Evolutionary conservation across 2,329 filamentous ascomycete genomes (phyloP).

Genomic region (Shiraia sp.): DNA sequence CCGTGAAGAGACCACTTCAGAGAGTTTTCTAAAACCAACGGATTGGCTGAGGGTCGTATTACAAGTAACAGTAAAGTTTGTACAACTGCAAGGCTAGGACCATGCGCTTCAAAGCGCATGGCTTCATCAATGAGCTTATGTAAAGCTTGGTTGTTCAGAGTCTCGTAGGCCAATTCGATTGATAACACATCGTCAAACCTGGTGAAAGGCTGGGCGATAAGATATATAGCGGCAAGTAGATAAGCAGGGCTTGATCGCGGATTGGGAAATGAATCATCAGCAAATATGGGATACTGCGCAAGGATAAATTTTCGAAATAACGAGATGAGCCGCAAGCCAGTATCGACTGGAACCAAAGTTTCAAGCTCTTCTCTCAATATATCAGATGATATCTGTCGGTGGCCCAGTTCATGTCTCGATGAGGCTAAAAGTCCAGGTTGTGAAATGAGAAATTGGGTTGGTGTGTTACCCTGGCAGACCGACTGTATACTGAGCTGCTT

Average conservation of each 20-base stretch:
- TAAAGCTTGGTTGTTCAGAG: slow-evolving; percentile 6
- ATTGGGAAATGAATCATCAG: slow-evolving; percentile 5
- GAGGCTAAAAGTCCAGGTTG: slow-evolving; percentile 6
- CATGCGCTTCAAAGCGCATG: slow-evolving; percentile 9
- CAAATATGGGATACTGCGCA: slow-evolving; percentile 12
- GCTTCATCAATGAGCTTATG: slow-evolving; percentile 9
- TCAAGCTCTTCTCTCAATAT: slow-evolving; percentile 5
- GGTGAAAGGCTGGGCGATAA: slow-evolving; percentile 11
- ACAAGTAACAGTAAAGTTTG: slow-evolving; percentile 10
- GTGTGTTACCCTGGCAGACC: slow-evolving; percentile 3
- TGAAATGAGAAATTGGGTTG: slow-evolving; percentile 11
- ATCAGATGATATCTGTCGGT: slow-evolving; percentile 1
- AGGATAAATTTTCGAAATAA: slow-evolving; percentile 10
- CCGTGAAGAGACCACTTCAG: slow-evolving; percentile 12
- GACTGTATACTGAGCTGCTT: slow-evolving; percentile 14
- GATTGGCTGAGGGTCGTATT: slow-evolving; percentile 11
- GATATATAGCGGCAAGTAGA: slow-evolving; percentile 12
- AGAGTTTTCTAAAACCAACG: slow-evolving; percentile 10
- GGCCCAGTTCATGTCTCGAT: slow-evolving; percentile 8
- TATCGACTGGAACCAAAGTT: slow-evolving; percentile 4
- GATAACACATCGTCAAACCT: slow-evolving; percentile 13
- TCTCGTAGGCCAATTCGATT: slow-evolving; percentile 13
- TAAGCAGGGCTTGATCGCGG: slow-evolving; percentile 5
- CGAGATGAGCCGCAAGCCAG: slow-evolving; percentile 5
- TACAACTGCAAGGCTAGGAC: slow-evolving; percentile 4